Evolutionary conservation across 2,329 filamentous ascomycete genomes (phyloP), one percentile per base, ranked within the genome.

Genomic region (Botrytis galanthina): DNA sequence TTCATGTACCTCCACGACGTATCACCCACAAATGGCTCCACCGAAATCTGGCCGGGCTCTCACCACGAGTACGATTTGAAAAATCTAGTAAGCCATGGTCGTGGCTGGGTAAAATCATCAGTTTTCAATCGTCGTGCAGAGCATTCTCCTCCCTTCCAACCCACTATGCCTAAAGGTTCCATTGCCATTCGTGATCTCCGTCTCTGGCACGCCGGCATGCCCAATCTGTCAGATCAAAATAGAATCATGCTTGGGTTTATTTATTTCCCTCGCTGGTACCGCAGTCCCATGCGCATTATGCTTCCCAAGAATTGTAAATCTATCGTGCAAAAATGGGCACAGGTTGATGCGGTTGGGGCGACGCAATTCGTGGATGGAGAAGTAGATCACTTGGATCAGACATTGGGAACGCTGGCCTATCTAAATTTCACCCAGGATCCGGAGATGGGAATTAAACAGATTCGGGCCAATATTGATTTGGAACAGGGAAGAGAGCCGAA

Each of bases 171-270:
- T 32, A 75, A 72, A 60, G 73, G 74, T 18, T 73, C 70, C n/a
- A n/a, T 75, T 18, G n/a, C 51, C 20, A 71, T 75, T 26, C 70
- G 74, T 1, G 73, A 75, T 62, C 44, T 74, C n/a, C 60, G 73
- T 22, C 51, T 73, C 1, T 75, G 74, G 74, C 88, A 90, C 78
- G 87, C 87, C 0, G 89, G 88, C 0, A 88, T 89, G 85, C 88
- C 87, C 1, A 90, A 91, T 74, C 75, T 78, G 54, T 85, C 84
- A 0, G 78, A 82, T 7, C 81, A 84, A 9, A 82, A 85, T 5
- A 80, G 87, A n/a, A 83, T 89, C 20, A 89, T 89, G 87, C 79
- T 89, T 22, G 86, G 86, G 3, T 74, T 75, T 42, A 54, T 73
- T 4, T 63, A 71, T 14, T 70, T 71, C 14, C 73, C 74, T 22